These are phyloP conservation scores for Saksenaea vasiformis DNA, from an alignment of 371 early-diverging fungal genomes.

Conservation along the genomic window DNA sequence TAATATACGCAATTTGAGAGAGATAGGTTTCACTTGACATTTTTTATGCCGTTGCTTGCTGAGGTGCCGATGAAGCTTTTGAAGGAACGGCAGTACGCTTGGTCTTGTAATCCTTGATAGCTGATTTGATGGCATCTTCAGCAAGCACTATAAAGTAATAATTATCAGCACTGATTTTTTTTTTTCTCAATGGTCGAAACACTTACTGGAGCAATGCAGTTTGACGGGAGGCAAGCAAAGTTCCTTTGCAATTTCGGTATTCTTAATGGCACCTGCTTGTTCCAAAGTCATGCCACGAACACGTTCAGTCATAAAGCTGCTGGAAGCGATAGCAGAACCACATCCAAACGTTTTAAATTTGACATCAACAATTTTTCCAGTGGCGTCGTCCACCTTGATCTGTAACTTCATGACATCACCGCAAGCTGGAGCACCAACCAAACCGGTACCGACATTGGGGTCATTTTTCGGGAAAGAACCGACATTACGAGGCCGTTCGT, in stretches of 20 bases:
- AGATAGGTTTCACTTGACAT: not conserved
- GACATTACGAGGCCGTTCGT: slow-evolving; percentile 95
- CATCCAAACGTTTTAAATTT: slow-evolving; percentile 99
- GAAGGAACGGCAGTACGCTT: slow-evolving; percentile 51
- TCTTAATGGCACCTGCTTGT: slow-evolving; percentile 91
- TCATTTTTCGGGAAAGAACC: slow-evolving; percentile 89
- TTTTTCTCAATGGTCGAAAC: not conserved
- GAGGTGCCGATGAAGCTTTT: slow-evolving; percentile 8
- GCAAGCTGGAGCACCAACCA: slow-evolving; percentile 99
- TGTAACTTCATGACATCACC: slow-evolving; percentile 99
- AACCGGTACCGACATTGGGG: slow-evolving; percentile 93
- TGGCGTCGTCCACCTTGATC: slow-evolving; percentile 90
- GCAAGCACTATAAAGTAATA: slow-evolving; percentile 80
- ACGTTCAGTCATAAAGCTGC: slow-evolving; percentile 91
- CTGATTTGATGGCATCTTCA: slow-evolving; percentile 98
- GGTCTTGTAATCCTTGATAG: slow-evolving; percentile 88
- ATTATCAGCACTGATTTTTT: not conserved
- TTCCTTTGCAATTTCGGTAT: slow-evolving; percentile 97
- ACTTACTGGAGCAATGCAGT: slow-evolving; percentile 96
- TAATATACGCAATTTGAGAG: not conserved
- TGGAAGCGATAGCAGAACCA: slow-evolving; percentile 97
- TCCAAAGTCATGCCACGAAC: slow-evolving; percentile 91
- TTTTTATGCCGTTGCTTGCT: slow-evolving; percentile 1
- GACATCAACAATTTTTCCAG: slow-evolving; percentile 92
- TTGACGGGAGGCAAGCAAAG: slow-evolving; percentile 98